Conservation (phyloP, 2,329 filamentous ascomycete species). For the Chalara sp. region DNA sequence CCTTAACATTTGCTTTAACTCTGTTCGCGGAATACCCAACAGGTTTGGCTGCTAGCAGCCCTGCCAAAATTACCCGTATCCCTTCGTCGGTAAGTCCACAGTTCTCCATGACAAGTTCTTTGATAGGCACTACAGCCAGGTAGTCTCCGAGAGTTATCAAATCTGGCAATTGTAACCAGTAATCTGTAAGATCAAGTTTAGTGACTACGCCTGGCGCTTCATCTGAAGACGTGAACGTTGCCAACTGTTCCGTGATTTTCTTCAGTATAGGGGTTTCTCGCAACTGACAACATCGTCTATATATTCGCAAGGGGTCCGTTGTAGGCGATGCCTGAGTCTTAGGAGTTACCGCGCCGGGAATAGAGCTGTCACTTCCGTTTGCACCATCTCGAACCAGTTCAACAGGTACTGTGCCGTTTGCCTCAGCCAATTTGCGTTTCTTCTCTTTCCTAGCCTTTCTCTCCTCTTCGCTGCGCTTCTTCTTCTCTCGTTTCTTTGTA, state of each 20-base stretch:
- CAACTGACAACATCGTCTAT: slow-evolving; percentile 88
- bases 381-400: slow-evolving; percentile 55
- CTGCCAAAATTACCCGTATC: slow-evolving; percentile 77
- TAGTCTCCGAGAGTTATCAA: slow-evolving; percentile 87
- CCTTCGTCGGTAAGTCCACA: slow-evolving; percentile 84
- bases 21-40: slow-evolving; percentile 39
- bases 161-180: slow-evolving; percentile 76
- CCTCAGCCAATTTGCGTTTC: slow-evolving; percentile 76
- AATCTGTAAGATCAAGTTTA: slow-evolving; percentile 77
- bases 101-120: slow-evolving; percentile 79
- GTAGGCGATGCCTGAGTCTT: slow-evolving; percentile 65
- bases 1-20: slow-evolving; percentile 14
- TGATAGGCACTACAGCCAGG: slow-evolving; percentile 85
- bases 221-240: slow-evolving; percentile 54
- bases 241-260: slow-evolving; percentile 83
- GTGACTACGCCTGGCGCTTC: slow-evolving; percentile 68
- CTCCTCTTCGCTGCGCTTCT: slow-evolving; percentile 90
- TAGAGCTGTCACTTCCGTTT: slow-evolving; percentile 54
- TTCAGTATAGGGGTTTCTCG: slow-evolving; percentile 89
- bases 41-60: slow-evolving; percentile 72
- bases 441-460: slow-evolving; percentile 88
- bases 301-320: slow-evolving; percentile 86
- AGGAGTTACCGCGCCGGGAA: slow-evolving; percentile 28
- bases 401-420: slow-evolving; percentile 79
- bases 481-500: slow-evolving; percentile 85